Evolutionary conservation across 352 stramenopile species (phyloP).

Genomic region (Globisporangium perplexum): DNA sequence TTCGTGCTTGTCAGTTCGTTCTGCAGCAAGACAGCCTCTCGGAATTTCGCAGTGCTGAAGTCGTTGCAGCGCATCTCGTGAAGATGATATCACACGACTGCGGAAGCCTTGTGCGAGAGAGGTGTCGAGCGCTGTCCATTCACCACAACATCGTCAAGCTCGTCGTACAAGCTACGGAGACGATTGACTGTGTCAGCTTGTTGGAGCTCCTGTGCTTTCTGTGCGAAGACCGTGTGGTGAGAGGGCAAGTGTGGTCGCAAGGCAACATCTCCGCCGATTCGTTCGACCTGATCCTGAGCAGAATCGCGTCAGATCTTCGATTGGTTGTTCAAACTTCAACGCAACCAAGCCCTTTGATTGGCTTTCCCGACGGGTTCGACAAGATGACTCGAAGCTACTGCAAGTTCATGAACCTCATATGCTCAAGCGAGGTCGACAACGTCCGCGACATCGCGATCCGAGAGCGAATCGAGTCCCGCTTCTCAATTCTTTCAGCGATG

Average conservation of each 20-base stretch:
- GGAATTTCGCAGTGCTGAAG: constrained; percentile 1
- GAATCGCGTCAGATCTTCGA: constrained; percentile 1
- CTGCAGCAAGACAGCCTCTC: constrained; percentile 1
- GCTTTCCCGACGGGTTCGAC: not conserved
- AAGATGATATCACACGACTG: not conserved
- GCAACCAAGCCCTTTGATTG: not conserved
- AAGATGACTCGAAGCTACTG: constrained; percentile 8
- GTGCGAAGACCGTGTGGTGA: not conserved
- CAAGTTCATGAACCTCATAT: constrained; percentile 8
- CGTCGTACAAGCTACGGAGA: not conserved
- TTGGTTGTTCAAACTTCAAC: not conserved
- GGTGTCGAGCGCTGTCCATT: not conserved
- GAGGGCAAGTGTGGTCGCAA: constrained; percentile 3
- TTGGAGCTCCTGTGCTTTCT: constrained; percentile 5
- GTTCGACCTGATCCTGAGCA: constrained; percentile 5
- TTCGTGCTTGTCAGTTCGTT: constrained; percentile 5
- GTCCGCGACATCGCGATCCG: constrained; percentile 7
- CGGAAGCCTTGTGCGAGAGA: not conserved
- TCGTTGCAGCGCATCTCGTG: constrained; percentile 3
- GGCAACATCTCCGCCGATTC: not conserved
- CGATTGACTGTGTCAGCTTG: not conserved
- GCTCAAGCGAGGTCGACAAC: constrained; percentile 9
- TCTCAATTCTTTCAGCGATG: constrained; percentile 6
- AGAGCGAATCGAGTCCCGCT: constrained; percentile 2
- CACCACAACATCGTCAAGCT: constrained; percentile 5